A percentile compares a stretch with the other conserved stretches of the same genome.
These are phyloP conservation scores for Theobroma cacao DNA, from an alignment of 345 rosid species.

Conservation along the genomic window DNA sequence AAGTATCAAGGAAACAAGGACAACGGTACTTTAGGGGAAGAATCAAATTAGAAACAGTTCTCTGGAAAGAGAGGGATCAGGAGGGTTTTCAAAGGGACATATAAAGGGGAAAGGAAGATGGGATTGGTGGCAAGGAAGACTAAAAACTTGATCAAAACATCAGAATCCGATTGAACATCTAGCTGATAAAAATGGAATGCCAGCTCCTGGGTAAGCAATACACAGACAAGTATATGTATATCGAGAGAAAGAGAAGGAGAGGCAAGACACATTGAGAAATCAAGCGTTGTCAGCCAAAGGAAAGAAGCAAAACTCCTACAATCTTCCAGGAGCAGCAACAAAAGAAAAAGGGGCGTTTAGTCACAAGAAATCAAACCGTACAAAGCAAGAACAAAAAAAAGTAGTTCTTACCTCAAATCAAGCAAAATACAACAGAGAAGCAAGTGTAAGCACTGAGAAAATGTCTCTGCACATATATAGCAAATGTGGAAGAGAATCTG, in stretches of 20 bases:
- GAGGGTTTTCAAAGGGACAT: not conserved
- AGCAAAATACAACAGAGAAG: not conserved
- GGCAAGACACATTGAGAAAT: not conserved
- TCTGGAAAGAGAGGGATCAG: not conserved
- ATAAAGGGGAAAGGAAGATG: not conserved
- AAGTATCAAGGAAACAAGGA: not conserved
- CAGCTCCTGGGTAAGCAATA: not conserved
- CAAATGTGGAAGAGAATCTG: not conserved
- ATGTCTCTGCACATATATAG: not conserved
- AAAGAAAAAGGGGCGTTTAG: not conserved
- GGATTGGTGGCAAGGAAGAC: not conserved
- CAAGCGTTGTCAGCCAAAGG: not conserved
- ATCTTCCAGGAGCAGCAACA: not conserved
- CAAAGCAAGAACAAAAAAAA: not conserved
- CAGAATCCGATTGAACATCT: not conserved
- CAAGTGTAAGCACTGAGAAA: not conserved
- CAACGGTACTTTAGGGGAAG: not conserved
- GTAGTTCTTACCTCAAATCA: not conserved
- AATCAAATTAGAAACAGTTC: not conserved
- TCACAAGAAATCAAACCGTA: not conserved
- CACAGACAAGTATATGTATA: not conserved
- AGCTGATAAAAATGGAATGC: not conserved
- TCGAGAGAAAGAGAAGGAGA: not conserved
- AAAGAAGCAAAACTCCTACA: not conserved
- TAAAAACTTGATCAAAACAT: not conserved